Evolutionary conservation across 1,284 basidiomycete species (phyloP), one percentile per base, ranked within the genome.

Genomic region (Athelia sp.): DNA sequence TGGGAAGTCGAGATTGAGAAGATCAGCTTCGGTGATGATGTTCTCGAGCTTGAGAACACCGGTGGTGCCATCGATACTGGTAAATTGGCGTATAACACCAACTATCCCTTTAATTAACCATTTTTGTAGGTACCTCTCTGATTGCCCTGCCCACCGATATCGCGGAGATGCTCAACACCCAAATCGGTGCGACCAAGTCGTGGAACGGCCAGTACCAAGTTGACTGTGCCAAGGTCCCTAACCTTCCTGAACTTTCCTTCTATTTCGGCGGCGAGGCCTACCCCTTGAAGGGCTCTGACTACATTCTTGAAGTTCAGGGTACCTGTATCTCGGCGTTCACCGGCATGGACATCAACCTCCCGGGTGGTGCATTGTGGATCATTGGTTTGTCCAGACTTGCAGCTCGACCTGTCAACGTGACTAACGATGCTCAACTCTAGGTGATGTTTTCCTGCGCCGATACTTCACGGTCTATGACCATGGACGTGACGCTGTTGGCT

Each of bases 11-110:
- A 95, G 68, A 84, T 99, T 22, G 78, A 92, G 71, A 86, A 86
- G 66, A 81, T 98, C 51, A 64, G 72, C 4, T 94, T 98, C 53
- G 95, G 93, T 50, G 78, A 87, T 46, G 95, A 96, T 47, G 79
- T 76, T 45, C 79, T 96, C 38, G 89, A 94, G 59, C 78, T 96
- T 15, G 90, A 94, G 58, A 87, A 83, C 71, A 93, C 93, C 48
- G 93, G 95, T 47, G 95, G 95, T 58, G 95, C 94, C 46, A 98
- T 98, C 59, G 95, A 98, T 67, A 98, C 95, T 26, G 94, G 92
- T 84, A 45, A 24, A 0, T 10, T 36, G 26, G 13, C 24, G 29
- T 34, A 22, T 19, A 42, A 26, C 22, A 11, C 13, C 18, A 32
- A 13, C 21, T 11, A 24, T 35, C 9, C 44, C 36, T 19, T 45